phyloP scores from a whole-genome alignment of 192 early-diverging fungal species.

The Coemansia sp. region DNA sequence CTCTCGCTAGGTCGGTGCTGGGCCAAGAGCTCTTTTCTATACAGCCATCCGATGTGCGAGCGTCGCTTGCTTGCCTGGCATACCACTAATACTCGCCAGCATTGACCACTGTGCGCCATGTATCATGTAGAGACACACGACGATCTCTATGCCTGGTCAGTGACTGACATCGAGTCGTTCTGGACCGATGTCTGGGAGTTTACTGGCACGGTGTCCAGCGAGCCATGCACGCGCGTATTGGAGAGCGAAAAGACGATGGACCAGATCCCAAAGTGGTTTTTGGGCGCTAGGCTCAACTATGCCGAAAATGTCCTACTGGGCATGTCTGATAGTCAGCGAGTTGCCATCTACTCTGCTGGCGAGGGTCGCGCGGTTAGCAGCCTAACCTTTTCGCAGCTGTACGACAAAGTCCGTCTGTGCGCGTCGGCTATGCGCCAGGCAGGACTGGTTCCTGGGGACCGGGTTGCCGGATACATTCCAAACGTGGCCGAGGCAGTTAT shows the following conservation, averaged over 20 bases:
- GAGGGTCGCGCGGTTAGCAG: slow-evolving; percentile 51
- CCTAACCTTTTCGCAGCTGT: slow-evolving; percentile 75
- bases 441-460: slow-evolving; percentile 81
- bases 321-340: slow-evolving; percentile 40
- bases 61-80: no score
- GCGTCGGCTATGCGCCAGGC: slow-evolving; percentile 71
- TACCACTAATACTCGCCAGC: neutral
- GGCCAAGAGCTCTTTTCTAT: neutral
- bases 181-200: slow-evolving; percentile 90
- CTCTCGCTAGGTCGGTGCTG: slow-evolving; percentile 37
- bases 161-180: slow-evolving; percentile 72
- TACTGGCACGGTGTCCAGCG: slow-evolving; percentile 32
- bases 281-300: slow-evolving; percentile 84
- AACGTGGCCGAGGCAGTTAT: slow-evolving; percentile 85
- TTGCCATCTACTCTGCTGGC: slow-evolving; percentile 54
- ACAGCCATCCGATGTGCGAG: no score
- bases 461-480: slow-evolving; percentile 88
- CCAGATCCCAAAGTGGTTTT: slow-evolving; percentile 90
- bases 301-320: slow-evolving; percentile 84
- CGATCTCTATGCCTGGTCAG: slow-evolving; percentile 86
- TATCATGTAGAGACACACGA: slow-evolving; percentile 58
- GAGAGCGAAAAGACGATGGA: slow-evolving; percentile 79
- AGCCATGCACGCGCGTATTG: slow-evolving; percentile 57
- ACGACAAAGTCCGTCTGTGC: slow-evolving; percentile 67
- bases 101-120: neutral